Evolutionary conservation across 2,329 filamentous ascomycete species (phyloP), one percentile per base, ranked within the genome.

Genomic region (Colletotrichum tanaceti): DNA sequence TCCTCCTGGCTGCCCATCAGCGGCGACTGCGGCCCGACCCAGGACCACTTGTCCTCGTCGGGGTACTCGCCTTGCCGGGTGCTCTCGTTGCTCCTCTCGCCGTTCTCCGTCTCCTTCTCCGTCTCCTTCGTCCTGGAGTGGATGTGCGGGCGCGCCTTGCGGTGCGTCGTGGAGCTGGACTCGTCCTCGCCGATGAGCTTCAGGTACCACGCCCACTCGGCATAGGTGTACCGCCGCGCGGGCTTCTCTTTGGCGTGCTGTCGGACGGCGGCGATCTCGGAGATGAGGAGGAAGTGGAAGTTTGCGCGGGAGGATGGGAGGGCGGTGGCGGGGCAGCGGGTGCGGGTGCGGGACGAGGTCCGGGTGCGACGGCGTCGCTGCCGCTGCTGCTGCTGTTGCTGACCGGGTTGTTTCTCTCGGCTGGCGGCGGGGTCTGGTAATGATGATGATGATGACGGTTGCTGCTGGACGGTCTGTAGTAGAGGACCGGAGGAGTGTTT

Each of bases 161-260:
- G 76, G 73, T 90, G 88, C 20, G 79, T 84, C 6, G 80, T 77
- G 2, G 85, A 79, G 71, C 81, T 81, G 63, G 78, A 79, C 74
- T 90, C 87, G 75, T 90, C 87, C 74, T 90, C 87, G 54, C 88
- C 88, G n/a, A 97, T 92, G 39, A 97, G 84, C 24, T 88, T 87
- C 9, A 94, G 90, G 73, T 93, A 96, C 82, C 93, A 92, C 0
- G 91, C 91, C 94, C 94, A 97, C 76, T 97, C 91, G 72, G 94
- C 89, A 71, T 94, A 98, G 0, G 83, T 84, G 76, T 97, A 98
- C 62, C 85, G 86, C 63, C 89, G 89, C 0, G 85, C 83, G 2
- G 87, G 84, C 5, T 84, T 78, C 52, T 82, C 78, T 20, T 87
- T 85, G 41, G 92, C 81, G 74, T 96, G 88, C 55, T 86, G 82